These are phyloP conservation scores for Dichomitus squalens DNA, from an alignment of 1,284 basidiomycete genomes.

Conservation along the genomic window DNA sequence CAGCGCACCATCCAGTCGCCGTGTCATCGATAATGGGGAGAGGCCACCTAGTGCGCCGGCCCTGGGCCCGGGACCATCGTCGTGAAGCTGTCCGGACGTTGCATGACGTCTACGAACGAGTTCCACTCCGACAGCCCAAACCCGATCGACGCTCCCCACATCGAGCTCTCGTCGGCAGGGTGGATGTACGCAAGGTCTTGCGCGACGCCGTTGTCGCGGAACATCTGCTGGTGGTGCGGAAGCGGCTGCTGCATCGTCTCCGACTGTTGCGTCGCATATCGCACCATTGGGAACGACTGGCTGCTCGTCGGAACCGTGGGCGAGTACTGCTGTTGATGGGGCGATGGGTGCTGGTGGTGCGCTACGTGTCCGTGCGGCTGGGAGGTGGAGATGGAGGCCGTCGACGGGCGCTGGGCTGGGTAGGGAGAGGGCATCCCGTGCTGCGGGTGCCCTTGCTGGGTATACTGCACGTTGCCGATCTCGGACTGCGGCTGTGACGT, in stretches of 20 bases:
- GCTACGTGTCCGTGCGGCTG: slow-evolving; percentile 11
- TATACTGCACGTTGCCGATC: slow-evolving; percentile 3
- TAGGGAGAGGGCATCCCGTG: slow-evolving; percentile 8
- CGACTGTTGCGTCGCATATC: slow-evolving; percentile 16
- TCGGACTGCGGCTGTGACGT: slow-evolving; percentile 17
- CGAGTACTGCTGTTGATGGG: slow-evolving; percentile 15
- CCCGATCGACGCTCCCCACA: slow-evolving; percentile 45
- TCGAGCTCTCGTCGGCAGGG: slow-evolving; percentile 37
- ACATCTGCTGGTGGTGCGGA: slow-evolving; percentile 16
- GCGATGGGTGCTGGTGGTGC: neutral
- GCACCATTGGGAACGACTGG: slow-evolving; percentile 17
- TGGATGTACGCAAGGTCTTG: slow-evolving; percentile 29
- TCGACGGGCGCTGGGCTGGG: slow-evolving; percentile 5
- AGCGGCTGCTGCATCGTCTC: slow-evolving; percentile 20
- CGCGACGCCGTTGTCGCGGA: slow-evolving; percentile 11
- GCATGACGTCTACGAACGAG: slow-evolving; percentile 49
- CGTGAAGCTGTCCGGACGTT: slow-evolving; percentile 35
- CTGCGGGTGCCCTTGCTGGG: slow-evolving; percentile 7
- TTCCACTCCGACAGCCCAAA: slow-evolving; percentile 45
- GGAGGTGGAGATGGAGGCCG: slow-evolving; percentile 1
- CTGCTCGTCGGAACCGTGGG: slow-evolving; percentile 12
- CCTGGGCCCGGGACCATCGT: slow-evolving; percentile 16
- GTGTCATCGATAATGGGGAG: too few species aligned
- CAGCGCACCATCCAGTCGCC: too few species aligned
- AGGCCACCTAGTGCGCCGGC: slow-evolving; percentile 16